phyloP scores from a whole-genome alignment of 306 rosid species.

The Luffa acutangula region DNA sequence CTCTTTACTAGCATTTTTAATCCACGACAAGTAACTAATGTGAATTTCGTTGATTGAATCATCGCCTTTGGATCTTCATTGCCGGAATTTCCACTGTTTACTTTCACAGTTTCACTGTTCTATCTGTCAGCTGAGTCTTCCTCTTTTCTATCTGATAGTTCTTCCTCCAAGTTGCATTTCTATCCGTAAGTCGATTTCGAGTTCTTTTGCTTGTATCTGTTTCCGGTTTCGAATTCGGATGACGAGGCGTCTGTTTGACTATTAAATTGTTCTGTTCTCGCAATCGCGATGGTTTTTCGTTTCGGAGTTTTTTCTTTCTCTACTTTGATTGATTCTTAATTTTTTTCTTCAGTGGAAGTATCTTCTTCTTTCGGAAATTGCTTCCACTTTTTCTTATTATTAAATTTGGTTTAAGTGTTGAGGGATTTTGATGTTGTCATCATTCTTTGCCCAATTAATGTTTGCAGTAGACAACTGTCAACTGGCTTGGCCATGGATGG shows the following conservation, averaged over 20 bases:
- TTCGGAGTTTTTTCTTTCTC: background rate
- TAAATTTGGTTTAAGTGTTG: background rate
- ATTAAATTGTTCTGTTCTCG: background rate
- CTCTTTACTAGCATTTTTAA: background rate
- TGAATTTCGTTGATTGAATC: background rate
- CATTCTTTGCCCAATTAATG: background rate
- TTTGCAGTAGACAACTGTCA: conserved; percentile 25
- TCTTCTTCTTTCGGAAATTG: conserved; percentile 34
- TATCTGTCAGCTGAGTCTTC: background rate
- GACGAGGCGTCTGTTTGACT: background rate
- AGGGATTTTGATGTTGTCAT: background rate
- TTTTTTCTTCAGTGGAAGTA: background rate
- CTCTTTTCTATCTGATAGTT: background rate
- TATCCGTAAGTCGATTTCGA: conserved; percentile 36
- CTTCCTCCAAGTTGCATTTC: conserved; percentile 20
- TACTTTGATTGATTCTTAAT: background rate
- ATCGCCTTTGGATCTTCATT: conserved; percentile 27
- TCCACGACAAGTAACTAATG: background rate
- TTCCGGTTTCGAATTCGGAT: background rate
- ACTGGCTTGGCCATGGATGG: conserved; percentile 40
- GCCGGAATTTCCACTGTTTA: conserved; percentile 2
- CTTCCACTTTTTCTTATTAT: background rate
- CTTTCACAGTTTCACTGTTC: background rate
- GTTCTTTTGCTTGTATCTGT: background rate
- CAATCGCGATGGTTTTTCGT: background rate